Evolutionary conservation across 208 protist genomes (phyloP), one percentile per base, ranked within the genome.

Genomic region (Trypanosoma mega): DNA sequence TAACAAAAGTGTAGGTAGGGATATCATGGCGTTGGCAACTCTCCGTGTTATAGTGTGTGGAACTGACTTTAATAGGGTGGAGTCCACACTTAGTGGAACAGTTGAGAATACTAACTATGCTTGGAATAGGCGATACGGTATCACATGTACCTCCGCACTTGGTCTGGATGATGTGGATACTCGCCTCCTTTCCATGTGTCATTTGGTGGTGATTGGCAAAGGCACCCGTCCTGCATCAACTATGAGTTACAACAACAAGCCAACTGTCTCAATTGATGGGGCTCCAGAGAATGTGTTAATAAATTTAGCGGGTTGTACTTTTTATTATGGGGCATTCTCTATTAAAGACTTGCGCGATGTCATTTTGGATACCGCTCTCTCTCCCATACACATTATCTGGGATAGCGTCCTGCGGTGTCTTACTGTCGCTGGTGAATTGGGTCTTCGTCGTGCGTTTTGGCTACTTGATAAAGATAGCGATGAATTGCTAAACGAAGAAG

Each of bases 331-430:
- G 30, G 37, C 59, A 12, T 69, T 74, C 21, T 1, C 74, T 6
- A 34, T 82, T 6, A 53, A 55, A 23, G 62, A 72, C 37, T 54
- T 94, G 14, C 70, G 73, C 3, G 49, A 44, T 30, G 63, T 57
- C 21, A 49, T 80, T 9, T 26, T 88, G 18, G 48, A 70, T 16
- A 61, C 85, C 27, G 76, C 63, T 3, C 68, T 91, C 31, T 72
- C 84, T 3, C 90, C 90, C 6, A 16, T 73, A 12, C 90, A 96
- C 57, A 64, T 96, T 6, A 58, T 96, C 33, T 96, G 81, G 68
- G 78, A 96, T 69, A 41, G 30, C 1, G 58, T 67, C 16, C 39
- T 78, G 14, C 52, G 57, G 26, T 72, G 61, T 26, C 60, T 92
- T 31, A 96, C 90, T 3, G 34, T 52, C 2, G 68, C 76, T 0